Conservation (phyloP, 306 rosid genomes). For the Quercus berberidifolia region DNA sequence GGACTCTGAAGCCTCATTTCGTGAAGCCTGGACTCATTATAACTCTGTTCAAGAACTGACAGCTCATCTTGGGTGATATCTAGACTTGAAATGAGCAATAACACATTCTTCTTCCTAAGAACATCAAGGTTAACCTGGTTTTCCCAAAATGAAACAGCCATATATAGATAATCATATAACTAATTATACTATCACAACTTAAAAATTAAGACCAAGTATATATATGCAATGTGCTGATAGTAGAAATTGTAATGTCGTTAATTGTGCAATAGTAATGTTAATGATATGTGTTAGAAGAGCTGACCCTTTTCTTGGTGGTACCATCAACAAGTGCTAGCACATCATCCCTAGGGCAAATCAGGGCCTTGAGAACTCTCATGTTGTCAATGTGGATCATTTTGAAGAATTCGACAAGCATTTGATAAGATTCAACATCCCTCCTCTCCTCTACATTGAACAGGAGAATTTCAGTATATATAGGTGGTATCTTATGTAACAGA, state of each 20-base stretch:
- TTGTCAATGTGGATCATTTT: conserved; percentile 44
- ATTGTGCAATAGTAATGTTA: neutral
- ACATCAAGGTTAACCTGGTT: neutral
- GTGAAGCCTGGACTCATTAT: too few relatives aligned
- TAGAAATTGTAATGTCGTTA: neutral
- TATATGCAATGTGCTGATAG: too few relatives aligned
- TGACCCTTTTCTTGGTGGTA: conserved; percentile 46
- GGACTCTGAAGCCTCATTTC: too few relatives aligned
- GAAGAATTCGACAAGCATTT: conserved; percentile 36
- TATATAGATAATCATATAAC: neutral
- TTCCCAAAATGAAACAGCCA: neutral
- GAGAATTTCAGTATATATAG: neutral
- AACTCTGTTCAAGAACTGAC: too few relatives aligned
- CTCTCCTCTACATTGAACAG: conserved; percentile 35
- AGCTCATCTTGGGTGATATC: too few relatives aligned
- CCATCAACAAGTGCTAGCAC: neutral
- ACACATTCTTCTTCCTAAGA: neutral
- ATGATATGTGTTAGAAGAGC: neutral
- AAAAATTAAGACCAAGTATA: too few relatives aligned
- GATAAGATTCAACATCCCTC: conserved; percentile 47
- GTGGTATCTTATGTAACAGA: too few relatives aligned
- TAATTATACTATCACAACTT: too few relatives aligned
- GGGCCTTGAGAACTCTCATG: conserved; percentile 56
- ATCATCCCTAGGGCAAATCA: conserved; percentile 50
- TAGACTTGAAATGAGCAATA: neutral